Conservation (phyloP, 495 filamentous ascomycete species). For the Usnea hakonensis region DNA sequence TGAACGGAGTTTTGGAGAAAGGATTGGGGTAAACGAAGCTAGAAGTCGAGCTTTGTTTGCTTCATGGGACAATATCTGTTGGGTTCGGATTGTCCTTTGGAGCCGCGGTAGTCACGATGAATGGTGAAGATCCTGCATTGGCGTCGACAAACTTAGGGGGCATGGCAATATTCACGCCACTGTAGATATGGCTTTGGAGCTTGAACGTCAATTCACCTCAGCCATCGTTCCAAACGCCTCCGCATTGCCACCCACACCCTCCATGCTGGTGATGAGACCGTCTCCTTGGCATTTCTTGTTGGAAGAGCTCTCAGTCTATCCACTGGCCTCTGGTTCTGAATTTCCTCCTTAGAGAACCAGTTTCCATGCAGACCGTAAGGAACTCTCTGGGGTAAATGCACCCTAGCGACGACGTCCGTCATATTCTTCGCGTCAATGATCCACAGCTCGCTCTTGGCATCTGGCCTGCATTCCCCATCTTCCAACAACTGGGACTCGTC, state of each 20-base stretch:
- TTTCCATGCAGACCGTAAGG: constrained; percentile 60
- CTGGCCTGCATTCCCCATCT: constrained; percentile 33
- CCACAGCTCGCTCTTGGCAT: constrained; percentile 54
- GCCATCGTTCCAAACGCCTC: constrained; percentile 3
- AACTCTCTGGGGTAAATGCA: constrained; percentile 53
- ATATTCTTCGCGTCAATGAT: constrained; percentile 53
- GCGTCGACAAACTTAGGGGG: not conserved
- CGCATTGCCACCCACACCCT: constrained; percentile 18
- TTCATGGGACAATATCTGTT: no score
- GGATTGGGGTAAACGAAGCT: not conserved
- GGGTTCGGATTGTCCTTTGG: no score
- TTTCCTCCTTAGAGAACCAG: constrained; percentile 54
- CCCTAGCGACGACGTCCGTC: constrained; percentile 45
- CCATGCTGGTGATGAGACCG: constrained; percentile 5
- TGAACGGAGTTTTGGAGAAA: not conserved
- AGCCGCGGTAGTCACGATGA: no score
- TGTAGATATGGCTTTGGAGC: not conserved
- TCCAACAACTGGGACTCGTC: constrained; percentile 46
- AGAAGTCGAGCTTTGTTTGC: not conserved
- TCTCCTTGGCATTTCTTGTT: not conserved
- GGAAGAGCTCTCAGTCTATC: constrained; percentile 6
- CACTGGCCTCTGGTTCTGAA: constrained; percentile 34
- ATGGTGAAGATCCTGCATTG: no score
- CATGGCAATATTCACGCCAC: not conserved
- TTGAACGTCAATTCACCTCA: not conserved